Base-by-base conservation (phyloP, 2,329 filamentous ascomycete species). In the Sordariomycetes sp. region DNA sequence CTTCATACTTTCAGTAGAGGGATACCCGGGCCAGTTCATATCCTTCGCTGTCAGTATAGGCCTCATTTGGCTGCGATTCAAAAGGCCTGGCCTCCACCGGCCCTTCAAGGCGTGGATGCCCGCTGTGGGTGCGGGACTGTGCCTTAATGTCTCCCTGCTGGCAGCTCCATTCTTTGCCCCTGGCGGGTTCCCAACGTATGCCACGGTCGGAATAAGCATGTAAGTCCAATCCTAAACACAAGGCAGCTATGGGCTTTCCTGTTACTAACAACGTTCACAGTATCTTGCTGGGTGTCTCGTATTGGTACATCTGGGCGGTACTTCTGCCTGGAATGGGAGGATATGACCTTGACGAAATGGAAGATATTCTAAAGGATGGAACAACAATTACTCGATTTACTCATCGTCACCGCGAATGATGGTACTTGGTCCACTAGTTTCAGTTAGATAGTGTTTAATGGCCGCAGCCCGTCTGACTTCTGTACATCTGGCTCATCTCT, bases 1-100 rank as follows among this genome's bases (percentile, higher is more conserved):
- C 10, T 87, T 90, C 63, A 88, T 89, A 32, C 70, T 88, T 0
- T 84, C 89, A 53, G 81, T 89, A 0, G 85, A 89, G 63, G 84
- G 81, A 0, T 89, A 88, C 61, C 79, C 84, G 0, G 81, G 74
- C 0, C 81, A 86, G 59, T 71, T 88, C 15, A 77, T 84, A 57
- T 75, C 75, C 0, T 65, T 87, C 1, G 79, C 81, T 0, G 70
- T 81, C 0, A 78, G 78, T 0, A 61, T 76, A 8, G 85, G 85
- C 0, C 70, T 88, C 0, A 62, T 88, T 0, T 77, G 80, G 67
- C 71, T 90, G 6, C 77, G 86, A 0, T 74, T 72, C 57, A 78
- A 75, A 60, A 73, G 80, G 12, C 83, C 84, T 1, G 76, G 85
- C 55, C 70, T 86, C 0, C 73, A 76, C 28, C 72, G 85, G 3